A percentile compares a stretch with the other conserved stretches of the same genome.
phyloP scores from a whole-genome alignment of 2,329 filamentous ascomycete genomes.

The Fusarium nodosum region DNA sequence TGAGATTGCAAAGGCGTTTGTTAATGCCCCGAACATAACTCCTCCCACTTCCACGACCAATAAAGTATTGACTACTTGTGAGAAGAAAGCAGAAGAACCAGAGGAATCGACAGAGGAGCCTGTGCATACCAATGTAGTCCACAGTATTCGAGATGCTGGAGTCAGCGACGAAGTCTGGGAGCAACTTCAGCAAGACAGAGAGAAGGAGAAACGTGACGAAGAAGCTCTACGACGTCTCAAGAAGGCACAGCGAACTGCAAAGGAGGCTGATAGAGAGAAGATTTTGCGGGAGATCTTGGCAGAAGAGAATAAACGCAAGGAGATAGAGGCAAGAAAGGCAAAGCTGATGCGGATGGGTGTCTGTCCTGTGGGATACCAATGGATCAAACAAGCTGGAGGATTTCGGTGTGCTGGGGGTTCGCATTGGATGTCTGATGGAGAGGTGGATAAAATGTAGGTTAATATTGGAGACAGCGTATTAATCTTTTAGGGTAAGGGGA shows the following conservation, averaged over 20 bases:
- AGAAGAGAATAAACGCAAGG: constrained; percentile 56
- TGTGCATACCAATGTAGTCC: not conserved
- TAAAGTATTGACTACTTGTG: not conserved
- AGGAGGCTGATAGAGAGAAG: constrained; percentile 53
- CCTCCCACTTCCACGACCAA: not conserved
- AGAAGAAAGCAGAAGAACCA: not conserved
- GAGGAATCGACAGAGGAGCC: not conserved
- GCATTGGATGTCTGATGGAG: constrained; percentile 60
- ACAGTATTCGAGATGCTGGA: constrained; percentile 63
- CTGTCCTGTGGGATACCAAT: constrained; percentile 70
- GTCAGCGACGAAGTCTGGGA: constrained; percentile 73
- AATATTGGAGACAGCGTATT: not conserved
- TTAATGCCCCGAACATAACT: rapidly evolving
- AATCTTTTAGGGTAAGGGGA: not conserved
- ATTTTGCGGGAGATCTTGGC: constrained; percentile 52
- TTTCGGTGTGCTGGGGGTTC: constrained; percentile 73
- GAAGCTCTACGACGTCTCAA: constrained; percentile 55
- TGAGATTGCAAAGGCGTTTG: not conserved
- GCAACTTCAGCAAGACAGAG: constrained; percentile 67
- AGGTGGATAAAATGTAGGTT: constrained; percentile 20
- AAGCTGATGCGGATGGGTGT: constrained; percentile 67
- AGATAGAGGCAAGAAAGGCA: constrained; percentile 57
- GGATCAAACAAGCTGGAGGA: constrained; percentile 71
- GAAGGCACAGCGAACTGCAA: constrained; percentile 47
- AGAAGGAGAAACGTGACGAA: constrained; percentile 56